Evolutionary conservation across 768 basidiomycete species (phyloP), one percentile per base, ranked within the genome.

Genomic region (Symmetrospora coprosmae): DNA sequence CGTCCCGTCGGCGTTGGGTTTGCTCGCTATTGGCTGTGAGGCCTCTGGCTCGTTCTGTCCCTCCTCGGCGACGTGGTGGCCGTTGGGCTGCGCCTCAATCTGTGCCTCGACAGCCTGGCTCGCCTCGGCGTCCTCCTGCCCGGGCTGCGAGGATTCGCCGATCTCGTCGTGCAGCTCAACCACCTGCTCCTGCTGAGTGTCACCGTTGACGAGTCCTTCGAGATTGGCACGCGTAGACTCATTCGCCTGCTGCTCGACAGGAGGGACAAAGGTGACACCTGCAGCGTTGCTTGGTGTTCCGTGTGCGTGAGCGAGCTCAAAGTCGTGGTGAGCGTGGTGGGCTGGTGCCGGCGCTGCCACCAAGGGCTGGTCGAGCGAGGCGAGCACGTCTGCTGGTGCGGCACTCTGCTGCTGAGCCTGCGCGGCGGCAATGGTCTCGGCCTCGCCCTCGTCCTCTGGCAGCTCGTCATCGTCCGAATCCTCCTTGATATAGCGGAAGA

Each of bases 401-500:
- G 16, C 68, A 14, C 31, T 43, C 5, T 38, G 45, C 35, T 45
- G 41, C 33, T 70, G 65, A 45, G 66, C 63, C 60, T 70, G 67
- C n/a, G 67, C 67, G 3, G 67, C 65, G 2, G 68, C 62, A 27
- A 70, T 66, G 21, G 66, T 56, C 23, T 64, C 63, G 17, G 69
- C 66, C 61, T 70, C 67, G 14, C 63, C 67, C 2, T 67, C 63
- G 11, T 66, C 69, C 39, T 39, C 61, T 43, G n/a, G n/a, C n/a
- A n/a, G n/a, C 63, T 64, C 11, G 64, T 79, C 82, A 63, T 69
- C 68, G 31, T 72, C 71, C 73, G 75, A 70, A 71, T 72, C 72
- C 35, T 74, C 94, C 77, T 94, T 96, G 65, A 99, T 78, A 79
- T 94, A 97, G 62, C 94, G 86, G 83, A 97, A 99, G 77, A 97